Base-by-base conservation (phyloP, 75 land plant genomes). In the Larix kaempferi region DNA sequence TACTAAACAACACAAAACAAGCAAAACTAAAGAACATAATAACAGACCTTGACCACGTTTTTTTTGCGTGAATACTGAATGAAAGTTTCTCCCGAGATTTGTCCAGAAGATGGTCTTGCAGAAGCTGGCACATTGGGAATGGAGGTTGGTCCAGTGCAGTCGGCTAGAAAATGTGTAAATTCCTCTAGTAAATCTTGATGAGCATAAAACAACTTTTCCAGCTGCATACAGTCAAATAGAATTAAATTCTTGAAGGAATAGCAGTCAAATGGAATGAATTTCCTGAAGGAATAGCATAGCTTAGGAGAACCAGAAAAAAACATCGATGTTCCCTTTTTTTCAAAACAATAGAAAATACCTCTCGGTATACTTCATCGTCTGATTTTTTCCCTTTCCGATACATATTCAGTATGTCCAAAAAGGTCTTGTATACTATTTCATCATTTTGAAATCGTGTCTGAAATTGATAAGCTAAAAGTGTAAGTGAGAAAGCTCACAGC, bases 131-230 rank as follows among this genome's bases (percentile, higher is more conserved):
- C 76, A 35, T 81, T 77, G 12, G 75, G 75, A 2, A 73, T 33
- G 55, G 79, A 62, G 5, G 77, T 71, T 29, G 85, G 27, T 1
- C 83, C 83, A 60, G 90, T 81, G 52, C 85, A 67, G 74, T 89
- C 93, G 3, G 99, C 95, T 22, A 97, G 83, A 77, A 97, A 94
- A 63, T 84, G 84, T 15, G 89, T 87, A 78, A 97, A 94, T 77
- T 97, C 99, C 6, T 88, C 89, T 25, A 94, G 88, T 59, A 97
- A 73, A 84, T 97, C 98, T 35, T 66, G 73, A 77, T 94, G 95
- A 16, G 89, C 80, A 15, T 74, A 58, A 80, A 97, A 94, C 17
- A 97, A 86, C 1, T 33, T 8, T 41, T 93, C 89, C 49, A 97
- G 92, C 96, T 94, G 82, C 62, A 77, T 12, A 71, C 3, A 71